phyloP scores from a whole-genome alignment of 2,329 filamentous ascomycete genomes.

The Akanthomyces dipterigenus region DNA sequence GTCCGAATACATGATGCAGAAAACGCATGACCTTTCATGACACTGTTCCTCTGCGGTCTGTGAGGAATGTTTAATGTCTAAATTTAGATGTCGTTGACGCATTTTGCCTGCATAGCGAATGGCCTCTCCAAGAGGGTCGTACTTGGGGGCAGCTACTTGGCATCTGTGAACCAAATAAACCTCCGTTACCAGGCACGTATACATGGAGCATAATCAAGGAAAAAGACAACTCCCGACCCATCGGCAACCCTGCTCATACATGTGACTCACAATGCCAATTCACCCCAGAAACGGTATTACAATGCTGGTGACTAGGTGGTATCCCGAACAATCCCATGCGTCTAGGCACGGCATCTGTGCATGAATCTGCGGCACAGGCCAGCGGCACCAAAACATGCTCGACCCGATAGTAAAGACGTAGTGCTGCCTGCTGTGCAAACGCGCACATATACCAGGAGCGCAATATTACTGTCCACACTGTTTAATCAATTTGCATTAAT shows the following conservation, averaged over 20 bases:
- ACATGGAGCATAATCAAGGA: not conserved
- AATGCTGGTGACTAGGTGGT: not conserved
- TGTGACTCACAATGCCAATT: constrained; percentile 3
- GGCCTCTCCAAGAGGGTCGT: too few relatives aligned
- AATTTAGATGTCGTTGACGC: not conserved
- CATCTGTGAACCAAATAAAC: too few relatives aligned
- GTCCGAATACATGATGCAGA: not conserved
- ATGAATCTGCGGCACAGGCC: constrained; percentile 2
- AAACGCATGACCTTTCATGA: not conserved
- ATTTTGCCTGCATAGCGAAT: not conserved
- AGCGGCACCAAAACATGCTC: not conserved
- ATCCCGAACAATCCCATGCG: not conserved
- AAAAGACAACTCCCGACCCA: not conserved
- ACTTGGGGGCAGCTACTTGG: too few relatives aligned
- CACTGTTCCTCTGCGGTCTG: not conserved
- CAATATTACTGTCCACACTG: not conserved
- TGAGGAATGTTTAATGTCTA: not conserved
- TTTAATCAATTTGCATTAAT: not conserved
- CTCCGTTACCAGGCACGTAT: not conserved
- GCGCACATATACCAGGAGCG: not conserved
- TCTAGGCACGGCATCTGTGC: not conserved
- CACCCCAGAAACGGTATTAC: constrained; percentile 4
- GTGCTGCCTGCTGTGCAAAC: not conserved
- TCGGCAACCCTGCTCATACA: not conserved
- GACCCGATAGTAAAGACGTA: constrained; percentile 4